Percentiles rank a stretch among this genome's conserved stretches.
Evolutionary conservation across 2,329 filamentous ascomycete species (phyloP).

Genomic region (Beauveria medogensis): DNA sequence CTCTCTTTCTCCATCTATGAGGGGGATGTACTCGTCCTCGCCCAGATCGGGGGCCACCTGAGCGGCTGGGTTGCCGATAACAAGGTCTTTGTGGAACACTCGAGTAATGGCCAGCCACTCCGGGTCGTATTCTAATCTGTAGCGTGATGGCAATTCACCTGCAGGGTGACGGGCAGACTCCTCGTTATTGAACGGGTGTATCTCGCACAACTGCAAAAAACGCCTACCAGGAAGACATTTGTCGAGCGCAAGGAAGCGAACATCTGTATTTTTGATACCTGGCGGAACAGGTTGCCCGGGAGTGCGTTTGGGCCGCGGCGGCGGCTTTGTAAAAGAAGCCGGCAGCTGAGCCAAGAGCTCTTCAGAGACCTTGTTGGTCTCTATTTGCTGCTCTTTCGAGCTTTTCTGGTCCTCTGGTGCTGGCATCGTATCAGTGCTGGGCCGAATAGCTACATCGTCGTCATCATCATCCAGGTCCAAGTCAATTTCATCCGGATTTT

Average conservation of each 20-base stretch:
- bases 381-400: conserved; percentile 2
- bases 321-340: conserved; percentile 55
- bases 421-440: conserved; percentile 14
- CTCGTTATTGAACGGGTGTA: conserved; percentile 40
- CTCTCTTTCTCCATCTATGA: conserved; percentile 60
- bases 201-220: conserved; percentile 71
- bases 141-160: conserved; percentile 29
- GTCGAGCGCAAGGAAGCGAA: conserved; percentile 81
- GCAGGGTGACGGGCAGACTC: conserved; percentile 16
- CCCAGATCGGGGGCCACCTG: conserved; percentile 53
- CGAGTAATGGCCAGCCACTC: conserved; percentile 95
- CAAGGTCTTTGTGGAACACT: conserved; percentile 60
- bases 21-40: conserved; percentile 56
- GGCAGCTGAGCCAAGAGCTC: conserved; percentile 67
- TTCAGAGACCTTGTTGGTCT: conserved; percentile 41
- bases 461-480: conserved; percentile 54
- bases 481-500: conserved; percentile 63
- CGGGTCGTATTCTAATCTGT: conserved; percentile 69
- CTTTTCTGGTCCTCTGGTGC: background rate
- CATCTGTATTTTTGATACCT: conserved; percentile 68
- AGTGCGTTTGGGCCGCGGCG: conserved; percentile 26
- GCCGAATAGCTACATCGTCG: conserved; percentile 17
- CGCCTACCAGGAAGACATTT: conserved; percentile 76
- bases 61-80: conserved; percentile 51
- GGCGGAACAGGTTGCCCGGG: conserved; percentile 58